Evolutionary conservation across 208 protist genomes (phyloP).

Genomic region (Porcisia hertigi): DNA sequence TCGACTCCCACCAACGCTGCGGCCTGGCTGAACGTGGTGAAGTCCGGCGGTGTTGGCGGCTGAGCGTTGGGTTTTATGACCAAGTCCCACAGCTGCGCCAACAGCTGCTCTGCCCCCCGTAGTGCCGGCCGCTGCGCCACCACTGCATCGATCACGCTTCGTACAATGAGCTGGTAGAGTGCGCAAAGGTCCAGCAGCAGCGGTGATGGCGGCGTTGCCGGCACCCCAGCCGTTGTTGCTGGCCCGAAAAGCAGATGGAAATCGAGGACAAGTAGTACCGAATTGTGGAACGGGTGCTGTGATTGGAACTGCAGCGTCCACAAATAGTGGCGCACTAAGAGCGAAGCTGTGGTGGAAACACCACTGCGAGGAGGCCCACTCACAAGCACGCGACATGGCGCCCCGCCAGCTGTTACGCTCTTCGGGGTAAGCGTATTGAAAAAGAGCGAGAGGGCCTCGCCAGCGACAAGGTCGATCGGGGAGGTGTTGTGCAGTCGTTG

Average conservation of each 20-base stretch:
- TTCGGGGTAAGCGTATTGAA: not conserved
- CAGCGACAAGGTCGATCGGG: conserved; percentile 23
- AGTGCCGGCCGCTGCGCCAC: conserved; percentile 61
- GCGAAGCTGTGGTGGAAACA: conserved; percentile 56
- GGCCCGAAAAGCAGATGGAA: conserved; percentile 47
- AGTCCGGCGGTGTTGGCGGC: conserved; percentile 25
- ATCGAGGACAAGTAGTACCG: conserved; percentile 60
- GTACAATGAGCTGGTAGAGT: conserved; percentile 57
- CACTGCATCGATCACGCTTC: conserved; percentile 55
- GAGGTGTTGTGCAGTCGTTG: conserved; percentile 21
- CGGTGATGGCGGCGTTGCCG: not conserved
- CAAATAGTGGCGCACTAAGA: conserved; percentile 31
- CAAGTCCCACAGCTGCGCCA: conserved; percentile 68
- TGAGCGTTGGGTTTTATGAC: conserved; percentile 33
- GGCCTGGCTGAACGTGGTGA: conserved; percentile 34
- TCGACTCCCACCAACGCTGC: conserved; percentile 41
- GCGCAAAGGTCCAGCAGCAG: conserved; percentile 38
- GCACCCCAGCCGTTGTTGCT: not conserved
- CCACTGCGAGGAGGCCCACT: conserved; percentile 72
- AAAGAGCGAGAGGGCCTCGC: conserved; percentile 18
- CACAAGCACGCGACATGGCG: conserved; percentile 42
- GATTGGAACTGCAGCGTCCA: conserved; percentile 27
- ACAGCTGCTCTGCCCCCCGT: conserved; percentile 31
- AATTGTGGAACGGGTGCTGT: conserved; percentile 33
- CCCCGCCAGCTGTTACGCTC: not conserved